These are phyloP conservation scores for Tolypocladium sp. DNA, from an alignment of 2,329 filamentous ascomycete species.

Conservation along the genomic window DNA sequence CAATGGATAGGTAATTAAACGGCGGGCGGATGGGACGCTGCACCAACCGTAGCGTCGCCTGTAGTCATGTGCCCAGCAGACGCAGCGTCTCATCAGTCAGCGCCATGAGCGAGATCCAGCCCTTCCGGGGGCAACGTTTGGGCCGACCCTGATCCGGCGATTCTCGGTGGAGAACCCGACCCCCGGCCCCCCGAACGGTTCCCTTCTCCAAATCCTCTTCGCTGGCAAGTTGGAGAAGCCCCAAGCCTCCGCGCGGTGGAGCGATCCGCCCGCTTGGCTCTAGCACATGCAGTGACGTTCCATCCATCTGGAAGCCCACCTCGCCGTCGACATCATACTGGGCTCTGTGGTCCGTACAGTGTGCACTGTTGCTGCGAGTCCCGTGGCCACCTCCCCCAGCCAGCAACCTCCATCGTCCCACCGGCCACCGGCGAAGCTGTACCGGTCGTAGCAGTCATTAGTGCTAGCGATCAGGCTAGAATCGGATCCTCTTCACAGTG, in stretches of 20 bases:
- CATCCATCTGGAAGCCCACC: conserved; percentile 6
- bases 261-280: neutral
- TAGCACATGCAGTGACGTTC: conserved; percentile 12
- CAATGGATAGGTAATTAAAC: neutral
- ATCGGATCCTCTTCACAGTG: neutral
- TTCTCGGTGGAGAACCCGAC: neutral
- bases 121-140: conserved; percentile 1
- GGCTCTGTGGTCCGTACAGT: neutral
- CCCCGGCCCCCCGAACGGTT: neutral
- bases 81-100: neutral
- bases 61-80: neutral
- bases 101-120: too few species aligned
- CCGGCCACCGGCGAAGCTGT: neutral
- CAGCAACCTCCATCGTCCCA: neutral
- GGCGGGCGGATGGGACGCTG: neutral
- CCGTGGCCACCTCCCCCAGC: neutral
- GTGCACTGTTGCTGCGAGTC: neutral
- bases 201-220: neutral
- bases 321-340: neutral
- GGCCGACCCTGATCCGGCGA: conserved; percentile 1
- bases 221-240: neutral
- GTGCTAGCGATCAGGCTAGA: neutral
- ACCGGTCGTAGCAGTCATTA: neutral
- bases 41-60: neutral
- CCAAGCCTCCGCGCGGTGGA: neutral